Evolutionary conservation across 2,329 filamentous ascomycete species (phyloP), one percentile per base, ranked within the genome.

Genomic region (Botryosphaeria dothidea): DNA sequence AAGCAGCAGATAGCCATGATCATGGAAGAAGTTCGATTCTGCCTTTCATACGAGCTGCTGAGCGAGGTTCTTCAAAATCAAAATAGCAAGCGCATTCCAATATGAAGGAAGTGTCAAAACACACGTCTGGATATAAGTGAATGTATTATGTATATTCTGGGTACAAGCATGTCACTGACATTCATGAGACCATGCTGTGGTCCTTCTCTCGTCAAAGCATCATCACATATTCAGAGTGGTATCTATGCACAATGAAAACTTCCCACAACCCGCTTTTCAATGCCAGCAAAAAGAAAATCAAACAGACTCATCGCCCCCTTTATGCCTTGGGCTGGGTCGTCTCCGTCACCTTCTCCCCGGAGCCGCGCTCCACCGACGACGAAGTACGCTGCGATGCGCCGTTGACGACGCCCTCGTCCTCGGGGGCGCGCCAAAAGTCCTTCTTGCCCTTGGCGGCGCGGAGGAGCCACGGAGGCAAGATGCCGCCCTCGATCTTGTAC

Each of bases 381-480:
- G 54, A 57, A 11, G 36, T 27, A 19, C 54, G 36, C 0, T 29
- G 31, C 13, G 54, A n/a, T 5, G 38, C 38, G 17, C 54, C 54
- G 17, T 57, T 27, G 3, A 57, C 54, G 17, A 57, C 54, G 36
- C 54, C 54, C 9, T 57, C 54, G 7, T 19, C 23, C 8, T 57
- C 52, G 4, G 31, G 52, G 4, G 41, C 13, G 21, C 54, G 36
- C 90, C 91, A 93, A 74, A 93, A 93, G 70, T 90, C 85, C 78
- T 84, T 90, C 81, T 92, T 90, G 29, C 92, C 92, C 41, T 79
- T 79, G 0, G 78, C 74, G 4, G 90, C 79, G 31, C 92, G 85
- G 65, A 83, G 80, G 60, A 92, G 73, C 92, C 92, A 96, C 0
- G 86, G 86, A 0, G 92, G 92, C 27, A 93, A 78, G 57, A 95